A percentile compares a stretch with the other conserved stretches of the same genome.
phyloP scores from a whole-genome alignment of 768 basidiomycete species.

The Austroboletus eburneus region DNA sequence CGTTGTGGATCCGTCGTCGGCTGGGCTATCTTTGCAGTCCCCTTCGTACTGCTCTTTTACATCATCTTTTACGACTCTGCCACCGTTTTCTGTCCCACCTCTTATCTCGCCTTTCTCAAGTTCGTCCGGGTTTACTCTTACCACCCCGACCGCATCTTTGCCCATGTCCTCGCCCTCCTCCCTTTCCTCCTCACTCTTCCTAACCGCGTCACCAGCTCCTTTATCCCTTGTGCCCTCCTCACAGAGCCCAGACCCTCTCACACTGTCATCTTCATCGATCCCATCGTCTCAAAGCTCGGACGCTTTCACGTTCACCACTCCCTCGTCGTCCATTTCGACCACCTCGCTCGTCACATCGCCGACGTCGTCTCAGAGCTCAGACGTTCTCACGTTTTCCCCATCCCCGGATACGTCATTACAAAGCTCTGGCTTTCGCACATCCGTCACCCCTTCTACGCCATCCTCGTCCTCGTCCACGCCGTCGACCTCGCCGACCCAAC shows the following conservation, averaged over 20 bases:
- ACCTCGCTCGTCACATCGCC: not conserved
- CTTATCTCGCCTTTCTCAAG: not conserved
- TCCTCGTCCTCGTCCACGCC: not conserved
- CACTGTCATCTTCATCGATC: not conserved
- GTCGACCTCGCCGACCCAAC: constrained; percentile 16
- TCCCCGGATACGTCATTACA: not conserved
- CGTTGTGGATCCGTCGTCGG: too few relatives aligned
- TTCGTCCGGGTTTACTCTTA: not conserved
- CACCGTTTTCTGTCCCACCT: not conserved
- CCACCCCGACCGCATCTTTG: not conserved
- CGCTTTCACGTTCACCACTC: not conserved
- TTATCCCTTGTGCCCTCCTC: not conserved
- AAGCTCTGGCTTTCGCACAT: not conserved
- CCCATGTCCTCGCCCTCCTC: not conserved
- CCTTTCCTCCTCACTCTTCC: not conserved
- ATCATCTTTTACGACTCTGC: not conserved
- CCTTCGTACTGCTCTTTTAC: not conserved
- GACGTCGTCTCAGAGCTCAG: not conserved
- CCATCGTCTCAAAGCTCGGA: constrained; percentile 1
- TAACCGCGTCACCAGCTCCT: not conserved
- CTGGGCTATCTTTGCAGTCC: too few relatives aligned
- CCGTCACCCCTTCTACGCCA: not conserved
- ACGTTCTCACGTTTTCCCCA: not conserved
- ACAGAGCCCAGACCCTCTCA: too few relatives aligned
- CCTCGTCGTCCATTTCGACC: not conserved